Evolutionary conservation across 2,329 filamentous ascomycete species (phyloP).

Genomic region (Microascus cirrosus): DNA sequence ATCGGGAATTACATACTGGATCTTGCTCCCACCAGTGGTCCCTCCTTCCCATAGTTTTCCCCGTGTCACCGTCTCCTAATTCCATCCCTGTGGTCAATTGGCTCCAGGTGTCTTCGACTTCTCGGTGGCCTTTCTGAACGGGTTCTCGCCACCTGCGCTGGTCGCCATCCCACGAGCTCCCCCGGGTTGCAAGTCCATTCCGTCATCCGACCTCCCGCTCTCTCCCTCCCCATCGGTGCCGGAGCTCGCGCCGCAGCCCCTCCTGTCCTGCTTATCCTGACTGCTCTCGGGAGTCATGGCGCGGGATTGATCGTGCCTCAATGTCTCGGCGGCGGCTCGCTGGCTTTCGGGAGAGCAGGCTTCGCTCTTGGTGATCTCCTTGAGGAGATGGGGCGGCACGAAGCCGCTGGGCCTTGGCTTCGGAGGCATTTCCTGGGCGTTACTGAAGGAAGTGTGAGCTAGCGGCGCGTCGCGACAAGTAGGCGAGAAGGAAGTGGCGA

Average conservation of each 20-base stretch:
- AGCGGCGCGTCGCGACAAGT: not conserved
- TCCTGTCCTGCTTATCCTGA: not conserved
- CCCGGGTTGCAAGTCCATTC: not conserved
- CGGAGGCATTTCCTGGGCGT: not conserved
- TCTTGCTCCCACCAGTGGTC: not conserved
- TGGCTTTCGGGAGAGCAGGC: not conserved
- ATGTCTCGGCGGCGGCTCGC: not conserved
- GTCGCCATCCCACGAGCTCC: not conserved
- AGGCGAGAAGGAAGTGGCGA: not conserved
- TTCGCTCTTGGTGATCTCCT: not conserved
- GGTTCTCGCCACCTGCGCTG: not conserved
- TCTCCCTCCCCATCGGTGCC: not conserved
- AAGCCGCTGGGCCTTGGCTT: not conserved
- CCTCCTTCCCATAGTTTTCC: not conserved
- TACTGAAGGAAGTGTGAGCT: not conserved
- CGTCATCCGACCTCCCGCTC: not conserved
- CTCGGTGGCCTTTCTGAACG: not conserved
- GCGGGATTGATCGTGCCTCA: not conserved
- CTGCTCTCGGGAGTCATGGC: not conserved
- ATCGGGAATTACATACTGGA: not conserved
- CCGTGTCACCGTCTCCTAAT: not conserved
- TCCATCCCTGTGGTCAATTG: not conserved
- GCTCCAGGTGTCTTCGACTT: not conserved
- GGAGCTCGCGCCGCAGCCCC: not conserved
- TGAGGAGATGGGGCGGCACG: slow-evolving; percentile 1